Conservation (phyloP, 225 moss, liverwort and hornwort species). For the Pseudoscleropodium purum region DNA sequence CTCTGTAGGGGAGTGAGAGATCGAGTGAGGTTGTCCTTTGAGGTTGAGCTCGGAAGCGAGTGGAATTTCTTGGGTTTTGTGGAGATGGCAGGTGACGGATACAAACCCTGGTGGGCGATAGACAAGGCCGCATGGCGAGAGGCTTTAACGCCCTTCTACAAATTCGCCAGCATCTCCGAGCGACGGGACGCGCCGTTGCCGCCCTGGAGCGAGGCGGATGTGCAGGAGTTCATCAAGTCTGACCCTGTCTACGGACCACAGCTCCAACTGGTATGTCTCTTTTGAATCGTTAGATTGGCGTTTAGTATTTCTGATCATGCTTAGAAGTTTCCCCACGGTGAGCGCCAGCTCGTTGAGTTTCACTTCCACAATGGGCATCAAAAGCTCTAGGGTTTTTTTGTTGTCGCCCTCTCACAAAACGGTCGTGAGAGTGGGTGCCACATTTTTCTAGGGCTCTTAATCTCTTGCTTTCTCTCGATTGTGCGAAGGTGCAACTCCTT, state of each 20-base stretch:
- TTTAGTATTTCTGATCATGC: background rate
- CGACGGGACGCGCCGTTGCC: conserved; percentile 57
- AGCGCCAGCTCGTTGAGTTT: background rate
- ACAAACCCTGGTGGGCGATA: conserved; percentile 86
- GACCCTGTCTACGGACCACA: conserved; percentile 75
- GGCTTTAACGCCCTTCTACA: conserved; percentile 53
- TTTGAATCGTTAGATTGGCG: background rate
- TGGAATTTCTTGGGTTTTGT: background rate
- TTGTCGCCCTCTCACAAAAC: background rate
- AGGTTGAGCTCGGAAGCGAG: background rate
- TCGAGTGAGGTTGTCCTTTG: background rate
- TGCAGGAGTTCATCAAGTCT: conserved; percentile 75
- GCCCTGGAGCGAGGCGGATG: conserved; percentile 71
- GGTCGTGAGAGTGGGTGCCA: background rate
- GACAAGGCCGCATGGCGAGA: conserved; percentile 98
- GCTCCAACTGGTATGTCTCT: conserved; percentile 1
- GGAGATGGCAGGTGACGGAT: conserved; percentile 13
- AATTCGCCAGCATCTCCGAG: conserved; percentile 51
- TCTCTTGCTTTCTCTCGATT: background rate
- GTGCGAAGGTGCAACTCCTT: background rate
- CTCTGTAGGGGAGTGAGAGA: background rate
- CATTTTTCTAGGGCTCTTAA: background rate
- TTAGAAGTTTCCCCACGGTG: background rate
- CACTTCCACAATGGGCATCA: background rate
- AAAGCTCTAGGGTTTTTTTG: background rate